Conservation (phyloP, 805 yeast genomes). For the Kuraishia molischiana region DNA sequence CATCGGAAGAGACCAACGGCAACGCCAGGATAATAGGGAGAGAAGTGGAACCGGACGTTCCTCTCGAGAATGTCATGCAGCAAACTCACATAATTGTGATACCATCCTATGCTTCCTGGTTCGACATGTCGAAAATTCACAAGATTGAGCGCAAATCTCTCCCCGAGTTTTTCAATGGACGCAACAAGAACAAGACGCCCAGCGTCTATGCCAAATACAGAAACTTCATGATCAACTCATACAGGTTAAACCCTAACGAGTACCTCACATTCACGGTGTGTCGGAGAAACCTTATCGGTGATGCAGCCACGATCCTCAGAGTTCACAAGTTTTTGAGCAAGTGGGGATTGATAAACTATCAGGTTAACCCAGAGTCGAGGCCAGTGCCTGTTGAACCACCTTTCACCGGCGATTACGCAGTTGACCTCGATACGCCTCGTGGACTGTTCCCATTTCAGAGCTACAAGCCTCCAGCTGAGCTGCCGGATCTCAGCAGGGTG, state of each 20-base stretch:
- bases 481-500: slow-evolving; percentile 20
- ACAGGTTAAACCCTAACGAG: slow-evolving; percentile 82
- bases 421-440: slow-evolving; percentile 80
- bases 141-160: slow-evolving; percentile 73
- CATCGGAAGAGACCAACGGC: background rate
- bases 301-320: slow-evolving; percentile 81
- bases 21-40: background rate
- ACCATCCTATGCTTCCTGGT: slow-evolving; percentile 88
- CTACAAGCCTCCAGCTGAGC: slow-evolving; percentile 53
- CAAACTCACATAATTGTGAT: slow-evolving; percentile 81
- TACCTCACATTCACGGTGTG: slow-evolving; percentile 85
- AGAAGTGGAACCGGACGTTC: background rate
- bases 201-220: slow-evolving; percentile 72
- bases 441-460: slow-evolving; percentile 90
- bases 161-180: slow-evolving; percentile 72
- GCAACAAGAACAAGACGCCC: slow-evolving; percentile 68
- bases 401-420: slow-evolving; percentile 65
- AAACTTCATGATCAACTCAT: slow-evolving; percentile 82
- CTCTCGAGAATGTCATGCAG: slow-evolving; percentile 1
- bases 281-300: slow-evolving; percentile 84
- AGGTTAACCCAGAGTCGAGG: slow-evolving; percentile 69
- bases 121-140: slow-evolving; percentile 60
- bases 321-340: slow-evolving; percentile 75
- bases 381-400: slow-evolving; percentile 68
- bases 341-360: slow-evolving; percentile 93